Percentiles rank a stretch among this genome's conserved stretches.
Conservation (phyloP, 805 yeast species). For the Candida khao-thaluensis region DNA sequence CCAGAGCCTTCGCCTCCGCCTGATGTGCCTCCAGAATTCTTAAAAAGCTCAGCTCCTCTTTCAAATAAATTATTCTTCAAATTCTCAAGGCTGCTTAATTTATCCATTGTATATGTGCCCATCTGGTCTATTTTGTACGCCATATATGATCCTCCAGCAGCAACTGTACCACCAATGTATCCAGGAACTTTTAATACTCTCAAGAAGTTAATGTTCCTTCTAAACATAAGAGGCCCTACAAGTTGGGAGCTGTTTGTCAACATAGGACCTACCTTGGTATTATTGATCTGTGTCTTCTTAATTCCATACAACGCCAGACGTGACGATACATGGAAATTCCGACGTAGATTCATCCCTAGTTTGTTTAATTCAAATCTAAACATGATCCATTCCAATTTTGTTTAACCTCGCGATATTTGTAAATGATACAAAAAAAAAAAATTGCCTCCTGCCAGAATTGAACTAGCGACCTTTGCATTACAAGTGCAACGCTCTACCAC, state of each 20-base stretch:
- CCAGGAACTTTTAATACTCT: slow-evolving; percentile 68
- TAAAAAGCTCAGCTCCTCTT: slow-evolving; percentile 44
- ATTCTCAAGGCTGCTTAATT: slow-evolving; percentile 60
- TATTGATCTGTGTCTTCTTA: too few species aligned
- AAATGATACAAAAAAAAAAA: slow-evolving; percentile 3
- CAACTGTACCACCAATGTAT: slow-evolving; percentile 83
- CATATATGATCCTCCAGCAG: slow-evolving; percentile 92
- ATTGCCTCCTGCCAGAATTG: slow-evolving; percentile 67
- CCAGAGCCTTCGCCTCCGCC: slow-evolving; percentile 11
- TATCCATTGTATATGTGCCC: slow-evolving; percentile 64
- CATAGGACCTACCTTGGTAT: too few species aligned
- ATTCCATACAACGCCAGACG: slow-evolving; percentile 2
- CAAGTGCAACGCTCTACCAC: slow-evolving; percentile 99
- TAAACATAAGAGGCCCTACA: slow-evolving; percentile 6
- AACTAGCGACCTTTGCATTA: slow-evolving; percentile 97
- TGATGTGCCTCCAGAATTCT: slow-evolving; percentile 11
- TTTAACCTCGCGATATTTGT: neutral
- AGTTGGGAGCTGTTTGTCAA: too few species aligned
- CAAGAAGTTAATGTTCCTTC: slow-evolving; percentile 42
- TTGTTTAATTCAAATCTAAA: slow-evolving; percentile 2
- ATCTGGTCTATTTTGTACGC: slow-evolving; percentile 93
- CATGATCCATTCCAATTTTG: slow-evolving; percentile 2
- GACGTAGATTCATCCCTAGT: slow-evolving; percentile 7
- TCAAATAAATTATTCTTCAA: slow-evolving; percentile 56
- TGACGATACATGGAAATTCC: slow-evolving; percentile 2